Evolutionary conservation across 768 basidiomycete species (phyloP).

Genomic region (Dentipellis sp.): DNA sequence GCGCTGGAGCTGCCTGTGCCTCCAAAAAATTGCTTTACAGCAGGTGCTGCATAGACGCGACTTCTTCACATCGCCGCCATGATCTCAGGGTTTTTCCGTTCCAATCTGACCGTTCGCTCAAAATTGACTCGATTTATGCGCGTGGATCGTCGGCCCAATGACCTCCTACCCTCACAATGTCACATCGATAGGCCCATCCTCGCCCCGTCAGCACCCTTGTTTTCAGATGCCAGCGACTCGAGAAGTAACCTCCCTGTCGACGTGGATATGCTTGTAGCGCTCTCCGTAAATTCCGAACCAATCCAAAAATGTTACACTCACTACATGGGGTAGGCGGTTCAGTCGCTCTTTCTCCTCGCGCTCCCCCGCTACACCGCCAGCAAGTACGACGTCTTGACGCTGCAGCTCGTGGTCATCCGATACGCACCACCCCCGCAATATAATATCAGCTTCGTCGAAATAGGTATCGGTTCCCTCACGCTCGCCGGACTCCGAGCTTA

Average conservation of each 20-base stretch:
- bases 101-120: conserved; percentile 49
- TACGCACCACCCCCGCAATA: conserved; percentile 7
- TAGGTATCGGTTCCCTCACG: conserved; percentile 5
- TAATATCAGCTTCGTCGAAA: conserved; percentile 10
- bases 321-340: conserved; percentile 26
- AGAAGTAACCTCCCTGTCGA: conserved; percentile 14
- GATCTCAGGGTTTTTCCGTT: not conserved
- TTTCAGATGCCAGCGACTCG: conserved; percentile 7
- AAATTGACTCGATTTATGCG: conserved; percentile 65
- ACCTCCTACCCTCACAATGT: conserved; percentile 20
- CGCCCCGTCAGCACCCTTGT: conserved; percentile 25
- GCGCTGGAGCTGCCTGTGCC: not conserved
- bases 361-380: conserved; percentile 21
- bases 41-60: conserved; percentile 5
- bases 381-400: conserved; percentile 21
- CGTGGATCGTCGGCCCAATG: conserved; percentile 32
- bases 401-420: conserved; percentile 21
- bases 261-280: conserved; percentile 36
- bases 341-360: conserved; percentile 25
- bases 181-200: conserved; percentile 20
- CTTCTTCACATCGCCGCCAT: not conserved
- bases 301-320: conserved; percentile 21
- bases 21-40: conserved; percentile 1
- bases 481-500: conserved; percentile 31
- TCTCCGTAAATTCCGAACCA: conserved; percentile 37